Base-by-base conservation (phyloP, 495 filamentous ascomycete species). In the Pseudoneurospora amorphoporcata region DNA sequence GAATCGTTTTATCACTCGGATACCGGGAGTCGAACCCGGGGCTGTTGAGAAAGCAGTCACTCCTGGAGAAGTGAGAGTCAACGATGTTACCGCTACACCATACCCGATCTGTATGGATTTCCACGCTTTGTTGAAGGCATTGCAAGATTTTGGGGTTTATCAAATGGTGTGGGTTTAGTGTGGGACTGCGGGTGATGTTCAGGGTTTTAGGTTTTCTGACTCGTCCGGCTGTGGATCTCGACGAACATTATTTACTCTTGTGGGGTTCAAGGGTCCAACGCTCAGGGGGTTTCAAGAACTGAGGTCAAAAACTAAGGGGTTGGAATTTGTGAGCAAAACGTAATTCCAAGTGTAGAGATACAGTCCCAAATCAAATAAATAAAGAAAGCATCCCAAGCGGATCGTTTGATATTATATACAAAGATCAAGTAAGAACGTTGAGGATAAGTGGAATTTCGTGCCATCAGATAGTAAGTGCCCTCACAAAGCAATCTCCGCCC, bases 401-500 rank as follows among this genome's bases (percentile, higher is more conserved):
- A 53, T 29, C 2, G 47, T 53, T 10, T 29, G 47, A 29, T 7
- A 53, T 12, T 53, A 14, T 29, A 53, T 14, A 19, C 10, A 53
- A 29, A 29, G 3, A 37, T 37, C 5, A 29, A 10, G 10, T 14
- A 53, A 6, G 6, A 53, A 6, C 19, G 23, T 29, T 29, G 10
- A 53, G 47, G 47, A 53, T 29, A 53, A 53, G 19, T 53, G 10
- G 19, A 19, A 53, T 9, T 29, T 53, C 10, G 14, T 14, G 23
- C 47, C 19, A 29, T 32, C 47, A 53, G 19, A 10, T 29, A 53
- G 14, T 3, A 37, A 5, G 35, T 35, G 16, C 29, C 53, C 14
- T 61, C 53, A 61, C 29, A 35, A 61, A 61, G 29, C 53, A 12
- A 77, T 1, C 74, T 79, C 73, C 10, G 79, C 72, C 77, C 72